Conservation (phyloP, 768 basidiomycete species). For the Boletus reticulatus region DNA sequence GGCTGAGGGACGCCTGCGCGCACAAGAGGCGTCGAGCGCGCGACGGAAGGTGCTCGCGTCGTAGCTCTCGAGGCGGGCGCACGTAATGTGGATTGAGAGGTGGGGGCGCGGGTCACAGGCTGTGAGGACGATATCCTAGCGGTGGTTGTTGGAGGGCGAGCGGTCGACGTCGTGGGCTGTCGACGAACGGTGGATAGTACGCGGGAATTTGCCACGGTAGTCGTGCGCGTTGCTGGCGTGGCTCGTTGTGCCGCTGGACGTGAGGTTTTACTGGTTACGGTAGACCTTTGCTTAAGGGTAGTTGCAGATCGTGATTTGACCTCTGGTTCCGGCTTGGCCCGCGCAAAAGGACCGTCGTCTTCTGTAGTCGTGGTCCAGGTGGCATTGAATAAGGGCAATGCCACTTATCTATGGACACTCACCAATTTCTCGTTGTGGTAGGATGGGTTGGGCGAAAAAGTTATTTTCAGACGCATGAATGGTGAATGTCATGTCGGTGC, state of each 20-base stretch:
- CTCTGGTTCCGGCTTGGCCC: slow-evolving; percentile 3
- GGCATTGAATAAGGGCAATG: not conserved
- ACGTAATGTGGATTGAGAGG: slow-evolving; percentile 20
- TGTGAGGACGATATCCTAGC: slow-evolving; percentile 15
- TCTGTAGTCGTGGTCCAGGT: slow-evolving; percentile 7
- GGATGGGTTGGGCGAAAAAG: slow-evolving; percentile 19
- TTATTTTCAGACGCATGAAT: slow-evolving; percentile 15
- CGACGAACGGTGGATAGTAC: slow-evolving; percentile 10
- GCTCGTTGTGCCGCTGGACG: slow-evolving; percentile 13
- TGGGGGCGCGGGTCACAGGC: slow-evolving; percentile 23
- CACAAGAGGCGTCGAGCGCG: slow-evolving; percentile 18
- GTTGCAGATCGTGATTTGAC: slow-evolving; percentile 10
- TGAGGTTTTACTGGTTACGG: not conserved
- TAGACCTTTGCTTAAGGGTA: not conserved
- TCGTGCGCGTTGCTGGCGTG: not conserved
- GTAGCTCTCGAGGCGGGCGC: slow-evolving; percentile 16
- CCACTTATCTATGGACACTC: not conserved
- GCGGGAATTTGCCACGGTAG: slow-evolving; percentile 3
- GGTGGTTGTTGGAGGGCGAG: slow-evolving; percentile 6
- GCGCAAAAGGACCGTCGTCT: slow-evolving; percentile 31
- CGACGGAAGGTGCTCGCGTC: slow-evolving; percentile 16
- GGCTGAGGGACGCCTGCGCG: slow-evolving; percentile 2
- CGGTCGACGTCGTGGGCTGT: slow-evolving; percentile 1
- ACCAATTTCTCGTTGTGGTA: slow-evolving; percentile 26
- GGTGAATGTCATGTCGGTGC: slow-evolving; percentile 19